Evolutionary conservation across 192 early-diverging fungal species (phyloP).

Genomic region (Coemansia guatemalensis): DNA sequence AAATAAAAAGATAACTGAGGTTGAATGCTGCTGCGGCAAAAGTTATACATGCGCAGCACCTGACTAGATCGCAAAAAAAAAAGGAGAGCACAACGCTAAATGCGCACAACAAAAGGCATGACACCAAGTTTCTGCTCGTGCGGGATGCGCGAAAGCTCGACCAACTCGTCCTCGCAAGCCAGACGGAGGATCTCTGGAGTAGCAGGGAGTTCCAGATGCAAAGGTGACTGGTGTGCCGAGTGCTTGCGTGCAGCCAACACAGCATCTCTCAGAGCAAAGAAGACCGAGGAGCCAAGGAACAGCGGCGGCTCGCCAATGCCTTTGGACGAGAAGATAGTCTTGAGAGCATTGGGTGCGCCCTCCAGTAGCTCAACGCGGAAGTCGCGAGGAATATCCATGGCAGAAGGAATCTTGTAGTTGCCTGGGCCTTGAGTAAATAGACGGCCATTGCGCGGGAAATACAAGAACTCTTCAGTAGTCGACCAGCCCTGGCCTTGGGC

Average conservation of each 20-base stretch:
- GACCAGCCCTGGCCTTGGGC: conserved; percentile 83
- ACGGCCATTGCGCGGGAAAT: conserved; percentile 67
- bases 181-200: conserved; percentile 75
- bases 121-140: conserved; percentile 25
- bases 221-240: conserved; percentile 20
- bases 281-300: conserved; percentile 75
- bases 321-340: conserved; percentile 79
- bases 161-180: conserved; percentile 68
- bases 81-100: conserved; percentile 14
- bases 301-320: conserved; percentile 88
- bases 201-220: conserved; percentile 72
- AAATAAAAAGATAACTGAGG: not conserved
- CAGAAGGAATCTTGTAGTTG: conserved; percentile 86
- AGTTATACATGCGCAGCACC: not conserved
- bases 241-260: conserved; percentile 66
- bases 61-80: not conserved
- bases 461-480: conserved; percentile 80
- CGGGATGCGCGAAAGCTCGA: conserved; percentile 32
- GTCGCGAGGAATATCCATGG: conserved; percentile 79
- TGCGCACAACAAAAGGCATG: conserved; percentile 34
- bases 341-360: conserved; percentile 57
- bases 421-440: conserved; percentile 81
- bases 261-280: conserved; percentile 80
- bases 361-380: conserved; percentile 71
- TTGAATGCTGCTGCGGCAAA: not conserved